These are phyloP conservation scores for Yamadazyma pseudoaaseri DNA, from an alignment of 1,139 yeast species.

Conservation along the genomic window DNA sequence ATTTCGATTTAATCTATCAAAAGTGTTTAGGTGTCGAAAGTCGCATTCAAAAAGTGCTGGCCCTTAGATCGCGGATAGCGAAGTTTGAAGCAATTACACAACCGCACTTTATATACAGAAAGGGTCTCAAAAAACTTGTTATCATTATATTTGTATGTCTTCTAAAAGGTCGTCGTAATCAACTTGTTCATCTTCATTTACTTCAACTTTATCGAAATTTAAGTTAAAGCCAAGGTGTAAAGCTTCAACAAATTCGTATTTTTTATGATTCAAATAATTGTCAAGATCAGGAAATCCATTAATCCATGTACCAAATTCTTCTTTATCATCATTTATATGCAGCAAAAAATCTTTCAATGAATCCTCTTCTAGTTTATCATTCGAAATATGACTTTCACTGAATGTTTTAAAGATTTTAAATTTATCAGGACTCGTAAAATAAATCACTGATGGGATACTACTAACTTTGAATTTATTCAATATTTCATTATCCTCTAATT, in stretches of 20 bases:
- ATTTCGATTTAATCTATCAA: too few relatives aligned
- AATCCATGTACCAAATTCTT: conserved; percentile 23
- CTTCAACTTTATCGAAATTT: conserved; percentile 11
- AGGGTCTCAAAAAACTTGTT: too few relatives aligned
- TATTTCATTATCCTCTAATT: conserved; percentile 18
- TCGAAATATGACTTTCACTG: conserved; percentile 22
- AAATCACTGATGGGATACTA: conserved; percentile 35
- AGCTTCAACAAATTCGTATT: conserved; percentile 13
- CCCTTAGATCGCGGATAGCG: too few relatives aligned
- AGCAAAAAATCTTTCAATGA: conserved; percentile 22
- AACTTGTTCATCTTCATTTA: conserved; percentile 15
- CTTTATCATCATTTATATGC: conserved; percentile 13
- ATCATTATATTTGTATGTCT: conserved; percentile 18
- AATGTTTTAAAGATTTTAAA: conserved; percentile 29
- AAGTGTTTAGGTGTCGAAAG: too few relatives aligned
- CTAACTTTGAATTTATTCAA: conserved; percentile 26
- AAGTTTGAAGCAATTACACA: too few relatives aligned
- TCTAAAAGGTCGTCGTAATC: conserved; percentile 21
- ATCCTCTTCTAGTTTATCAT: conserved; percentile 19
- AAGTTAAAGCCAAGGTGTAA: conserved; percentile 21
- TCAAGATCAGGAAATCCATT: conserved; percentile 9
- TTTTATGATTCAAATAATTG: conserved; percentile 11
- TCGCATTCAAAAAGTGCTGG: too few relatives aligned
- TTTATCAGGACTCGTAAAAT: conserved; percentile 19
- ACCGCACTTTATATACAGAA: too few relatives aligned